Conservation (phyloP, 768 basidiomycete genomes). For the Chlorophyllum brunneum region DNA sequence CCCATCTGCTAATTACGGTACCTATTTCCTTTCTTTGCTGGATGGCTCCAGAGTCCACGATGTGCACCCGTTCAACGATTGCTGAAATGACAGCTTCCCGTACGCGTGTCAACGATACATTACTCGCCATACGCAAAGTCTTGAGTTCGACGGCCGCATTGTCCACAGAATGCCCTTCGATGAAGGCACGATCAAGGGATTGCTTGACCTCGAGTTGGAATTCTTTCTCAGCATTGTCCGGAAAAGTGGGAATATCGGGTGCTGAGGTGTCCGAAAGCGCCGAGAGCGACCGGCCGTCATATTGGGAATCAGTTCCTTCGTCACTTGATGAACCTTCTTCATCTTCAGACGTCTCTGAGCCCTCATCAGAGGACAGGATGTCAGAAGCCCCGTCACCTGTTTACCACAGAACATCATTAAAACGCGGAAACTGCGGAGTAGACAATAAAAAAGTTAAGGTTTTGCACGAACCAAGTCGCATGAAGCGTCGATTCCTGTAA, state of each 20-base stretch:
- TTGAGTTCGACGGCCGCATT: conserved; percentile 94
- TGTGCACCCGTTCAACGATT: conserved; percentile 67
- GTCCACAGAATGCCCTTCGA: conserved; percentile 87
- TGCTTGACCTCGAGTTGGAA: conserved; percentile 76
- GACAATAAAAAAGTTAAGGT: background rate
- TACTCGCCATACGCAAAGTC: conserved; percentile 95
- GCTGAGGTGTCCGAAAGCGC: conserved; percentile 49
- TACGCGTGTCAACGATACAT: conserved; percentile 83
- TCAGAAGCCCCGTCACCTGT: conserved; percentile 66
- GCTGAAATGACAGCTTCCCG: conserved; percentile 86
- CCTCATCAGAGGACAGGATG: conserved; percentile 56
- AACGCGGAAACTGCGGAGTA: conserved; percentile 3
- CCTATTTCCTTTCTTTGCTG: conserved; percentile 66
- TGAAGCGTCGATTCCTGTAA: conserved; percentile 63
- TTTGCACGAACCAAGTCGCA: conserved; percentile 60
- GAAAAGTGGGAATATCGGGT: conserved; percentile 26
- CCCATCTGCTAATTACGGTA: conserved; percentile 73
- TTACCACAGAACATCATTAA: background rate
- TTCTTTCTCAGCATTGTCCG: conserved; percentile 54
- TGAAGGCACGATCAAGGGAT: conserved; percentile 88
- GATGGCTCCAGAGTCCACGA: conserved; percentile 51
- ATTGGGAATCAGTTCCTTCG: conserved; percentile 34
- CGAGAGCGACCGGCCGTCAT: conserved; percentile 32
- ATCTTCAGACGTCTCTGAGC: conserved; percentile 52
- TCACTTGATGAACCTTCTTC: conserved; percentile 40